These are phyloP conservation scores for Amborella trichopoda DNA, from an alignment of 164 flowering plant genomes.

Conservation along the genomic window DNA sequence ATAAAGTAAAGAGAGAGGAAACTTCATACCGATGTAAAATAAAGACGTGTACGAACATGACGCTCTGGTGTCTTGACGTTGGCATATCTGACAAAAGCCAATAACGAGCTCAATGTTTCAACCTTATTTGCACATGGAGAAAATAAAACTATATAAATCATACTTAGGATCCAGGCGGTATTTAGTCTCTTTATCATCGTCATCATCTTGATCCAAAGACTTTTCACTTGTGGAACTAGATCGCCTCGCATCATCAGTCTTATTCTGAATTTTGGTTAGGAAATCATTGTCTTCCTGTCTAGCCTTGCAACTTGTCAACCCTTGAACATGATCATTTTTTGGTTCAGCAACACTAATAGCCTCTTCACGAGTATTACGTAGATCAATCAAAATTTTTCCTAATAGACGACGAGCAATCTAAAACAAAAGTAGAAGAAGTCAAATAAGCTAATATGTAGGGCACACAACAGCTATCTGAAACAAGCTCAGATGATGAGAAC, in stretches of 20 bases:
- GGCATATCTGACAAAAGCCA: constrained; percentile 56
- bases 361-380: constrained; percentile 94
- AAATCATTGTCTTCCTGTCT: constrained; percentile 41
- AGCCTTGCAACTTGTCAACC: constrained; percentile 12
- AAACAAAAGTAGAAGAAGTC: too few relatives aligned
- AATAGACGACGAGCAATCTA: constrained; percentile 95
- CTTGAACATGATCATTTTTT: constrained; percentile 51
- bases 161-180: constrained; percentile 96
- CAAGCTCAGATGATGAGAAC: too few relatives aligned
- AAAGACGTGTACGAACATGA: constrained; percentile 94
- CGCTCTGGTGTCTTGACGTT: constrained; percentile 96
- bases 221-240: constrained; percentile 53
- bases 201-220: constrained; percentile 85
- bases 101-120: constrained; percentile 2
- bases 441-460: too few relatives aligned
- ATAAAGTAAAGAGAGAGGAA: not conserved
- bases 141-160: not conserved
- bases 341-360: constrained; percentile 82
- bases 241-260: constrained; percentile 51
- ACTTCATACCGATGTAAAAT: constrained; percentile 95
- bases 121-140: not conserved
- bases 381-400: constrained; percentile 93
- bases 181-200: constrained; percentile 90
- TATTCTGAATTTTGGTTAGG: constrained; percentile 27
- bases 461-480: too few relatives aligned